phyloP scores from a whole-genome alignment of 1,284 basidiomycete genomes.

The Fomitopsis schrenkii region DNA sequence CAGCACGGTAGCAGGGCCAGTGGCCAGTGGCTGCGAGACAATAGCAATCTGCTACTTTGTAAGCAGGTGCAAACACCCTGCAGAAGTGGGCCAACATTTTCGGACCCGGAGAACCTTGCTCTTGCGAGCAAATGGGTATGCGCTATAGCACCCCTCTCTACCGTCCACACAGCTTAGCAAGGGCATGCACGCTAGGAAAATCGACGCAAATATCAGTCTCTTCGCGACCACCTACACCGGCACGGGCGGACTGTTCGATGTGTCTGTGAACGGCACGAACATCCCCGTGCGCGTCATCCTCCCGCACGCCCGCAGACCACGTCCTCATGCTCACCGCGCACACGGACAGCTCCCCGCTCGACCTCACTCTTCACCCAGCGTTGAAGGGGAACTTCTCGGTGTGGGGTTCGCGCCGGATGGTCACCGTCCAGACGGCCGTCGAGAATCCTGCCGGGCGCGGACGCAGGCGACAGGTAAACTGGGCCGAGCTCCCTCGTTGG shows the following conservation, averaged over 20 bases:
- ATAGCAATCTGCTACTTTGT: too few species aligned
- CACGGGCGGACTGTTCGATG: conserved; percentile 25
- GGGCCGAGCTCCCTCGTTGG: not conserved
- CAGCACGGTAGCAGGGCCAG: too few species aligned
- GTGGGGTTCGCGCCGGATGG: conserved; percentile 20
- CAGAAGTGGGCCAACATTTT: too few species aligned
- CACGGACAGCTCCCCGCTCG: conserved; percentile 29
- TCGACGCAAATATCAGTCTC: conserved; percentile 27
- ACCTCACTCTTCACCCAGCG: conserved; percentile 31
- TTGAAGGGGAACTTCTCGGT: conserved; percentile 40
- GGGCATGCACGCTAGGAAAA: conserved; percentile 18
- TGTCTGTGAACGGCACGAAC: conserved; percentile 23
- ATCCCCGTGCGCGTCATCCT: conserved; percentile 29
- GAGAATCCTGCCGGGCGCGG: conserved; percentile 38
- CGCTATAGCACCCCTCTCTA: not conserved
- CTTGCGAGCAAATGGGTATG: too few species aligned
- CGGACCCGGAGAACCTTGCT: too few species aligned
- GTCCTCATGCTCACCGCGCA: conserved; percentile 27
- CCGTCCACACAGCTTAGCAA: not conserved
- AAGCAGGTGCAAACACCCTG: too few species aligned
- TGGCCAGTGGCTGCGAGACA: too few species aligned
- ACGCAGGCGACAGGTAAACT: conserved; percentile 27
- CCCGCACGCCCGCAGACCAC: conserved; percentile 34
- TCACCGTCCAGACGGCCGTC: conserved; percentile 15
- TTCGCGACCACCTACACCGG: conserved; percentile 21